These are phyloP conservation scores for Fusarium robinianum DNA, from an alignment of 2,329 filamentous ascomycete genomes.

Conservation along the genomic window DNA sequence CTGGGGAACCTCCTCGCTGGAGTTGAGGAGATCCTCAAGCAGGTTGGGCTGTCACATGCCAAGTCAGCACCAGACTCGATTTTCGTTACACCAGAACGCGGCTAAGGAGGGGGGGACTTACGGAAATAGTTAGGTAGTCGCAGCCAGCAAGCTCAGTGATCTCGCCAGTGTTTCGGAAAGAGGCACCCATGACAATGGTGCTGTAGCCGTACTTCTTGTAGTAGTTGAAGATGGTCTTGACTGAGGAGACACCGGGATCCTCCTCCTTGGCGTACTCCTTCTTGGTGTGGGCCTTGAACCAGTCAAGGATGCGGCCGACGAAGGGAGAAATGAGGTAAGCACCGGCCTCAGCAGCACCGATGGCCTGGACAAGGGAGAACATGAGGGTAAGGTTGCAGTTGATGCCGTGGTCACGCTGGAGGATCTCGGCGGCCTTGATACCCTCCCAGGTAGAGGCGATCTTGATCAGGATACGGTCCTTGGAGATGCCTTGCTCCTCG, in stretches of 20 bases:
- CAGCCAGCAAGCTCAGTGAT: constrained; percentile 98
- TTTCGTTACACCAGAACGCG: background rate
- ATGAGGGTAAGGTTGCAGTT: constrained; percentile 99
- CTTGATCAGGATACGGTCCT: constrained; percentile 98
- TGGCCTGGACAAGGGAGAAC: constrained; percentile 95
- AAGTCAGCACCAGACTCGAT: constrained; percentile 24
- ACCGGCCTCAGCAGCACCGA: constrained; percentile 90
- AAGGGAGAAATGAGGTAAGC: constrained; percentile 99
- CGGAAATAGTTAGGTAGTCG: constrained; percentile 98
- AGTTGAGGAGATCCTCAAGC: constrained; percentile 92
- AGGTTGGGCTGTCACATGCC: constrained; percentile 70
- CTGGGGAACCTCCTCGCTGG: constrained; percentile 78
- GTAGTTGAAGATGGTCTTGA: constrained; percentile 98
- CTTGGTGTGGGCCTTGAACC: constrained; percentile 96
- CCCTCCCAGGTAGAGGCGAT: constrained; percentile 99
- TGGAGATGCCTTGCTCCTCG: constrained; percentile 86
- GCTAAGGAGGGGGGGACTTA: constrained; percentile 51
- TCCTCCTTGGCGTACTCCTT: constrained; percentile 88
- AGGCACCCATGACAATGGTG: constrained; percentile 99
- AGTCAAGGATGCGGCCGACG: constrained; percentile 98
- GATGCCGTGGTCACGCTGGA: constrained; percentile 93
- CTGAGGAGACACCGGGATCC: constrained; percentile 94
- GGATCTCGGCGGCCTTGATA: constrained; percentile 97
- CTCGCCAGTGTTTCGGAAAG: constrained; percentile 94
- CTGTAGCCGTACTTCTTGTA: constrained; percentile 99